These are phyloP conservation scores for Aureobasidium leucospermi DNA, from an alignment of 2,329 filamentous ascomycete species.

Conservation along the genomic window DNA sequence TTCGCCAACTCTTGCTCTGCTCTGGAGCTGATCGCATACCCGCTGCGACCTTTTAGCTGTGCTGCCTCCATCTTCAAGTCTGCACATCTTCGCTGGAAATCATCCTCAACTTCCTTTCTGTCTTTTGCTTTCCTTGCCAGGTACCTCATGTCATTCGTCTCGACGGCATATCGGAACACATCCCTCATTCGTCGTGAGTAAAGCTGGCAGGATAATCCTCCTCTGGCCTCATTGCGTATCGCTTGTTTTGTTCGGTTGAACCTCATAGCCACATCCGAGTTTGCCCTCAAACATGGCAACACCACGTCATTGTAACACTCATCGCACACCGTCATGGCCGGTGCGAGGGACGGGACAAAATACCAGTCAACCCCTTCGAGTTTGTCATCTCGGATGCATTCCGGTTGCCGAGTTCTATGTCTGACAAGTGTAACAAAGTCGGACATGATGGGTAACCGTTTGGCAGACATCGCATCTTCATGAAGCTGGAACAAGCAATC, in stretches of 20 bases:
- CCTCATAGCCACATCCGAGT: slow-evolving; percentile 52
- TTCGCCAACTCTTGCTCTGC: slow-evolving; percentile 51
- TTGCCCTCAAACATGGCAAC: slow-evolving; percentile 55
- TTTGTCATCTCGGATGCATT: slow-evolving; percentile 60
- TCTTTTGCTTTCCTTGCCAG: slow-evolving; percentile 56
- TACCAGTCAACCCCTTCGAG: slow-evolving; percentile 65
- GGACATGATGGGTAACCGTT: slow-evolving; percentile 45
- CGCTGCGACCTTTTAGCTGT: slow-evolving; percentile 34
- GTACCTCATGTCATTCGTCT: slow-evolving; percentile 58
- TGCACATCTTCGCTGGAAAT: slow-evolving; percentile 49
- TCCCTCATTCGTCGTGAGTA: slow-evolving; percentile 74
- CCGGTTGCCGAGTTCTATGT: slow-evolving; percentile 48
- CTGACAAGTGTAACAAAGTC: slow-evolving; percentile 58
- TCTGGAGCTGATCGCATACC: slow-evolving; percentile 25
- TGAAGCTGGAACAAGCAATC: slow-evolving; percentile 50
- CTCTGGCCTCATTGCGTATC: slow-evolving; percentile 42
- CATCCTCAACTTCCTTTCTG: slow-evolving; percentile 49
- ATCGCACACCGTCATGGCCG: slow-evolving; percentile 75
- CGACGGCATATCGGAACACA: slow-evolving; percentile 61
- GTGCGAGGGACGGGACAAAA: slow-evolving; percentile 60
- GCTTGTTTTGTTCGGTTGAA: slow-evolving; percentile 57
- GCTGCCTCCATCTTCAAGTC: slow-evolving; percentile 26
- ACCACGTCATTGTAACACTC: slow-evolving; percentile 79
- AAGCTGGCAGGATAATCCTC: slow-evolving; percentile 56
- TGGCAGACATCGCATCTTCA: slow-evolving; percentile 31